Evolutionary conservation across 2,329 filamentous ascomycete species (phyloP).

Genomic region (Pyrenophora seminiperda): DNA sequence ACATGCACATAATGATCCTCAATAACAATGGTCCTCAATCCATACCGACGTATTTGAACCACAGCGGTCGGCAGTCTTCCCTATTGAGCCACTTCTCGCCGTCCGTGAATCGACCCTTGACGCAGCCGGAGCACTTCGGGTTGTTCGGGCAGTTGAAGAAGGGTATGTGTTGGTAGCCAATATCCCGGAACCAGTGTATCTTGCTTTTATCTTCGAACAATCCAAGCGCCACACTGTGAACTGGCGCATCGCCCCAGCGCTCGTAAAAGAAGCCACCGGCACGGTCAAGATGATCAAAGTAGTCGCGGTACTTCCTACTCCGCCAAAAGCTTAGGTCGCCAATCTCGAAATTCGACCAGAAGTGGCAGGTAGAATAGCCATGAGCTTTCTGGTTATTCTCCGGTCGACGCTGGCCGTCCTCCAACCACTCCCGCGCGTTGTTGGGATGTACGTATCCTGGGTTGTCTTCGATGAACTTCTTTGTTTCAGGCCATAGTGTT

Average conservation of each 20-base stretch:
- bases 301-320: constrained; percentile 87
- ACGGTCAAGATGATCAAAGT: constrained; percentile 92
- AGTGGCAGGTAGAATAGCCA: constrained; percentile 97
- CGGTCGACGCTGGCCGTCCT: constrained; percentile 75
- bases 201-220: constrained; percentile 89
- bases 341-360: constrained; percentile 99
- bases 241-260: constrained; percentile 95
- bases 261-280: constrained; percentile 99
- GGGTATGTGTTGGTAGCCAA: constrained; percentile 96
- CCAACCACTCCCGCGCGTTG: constrained; percentile 87
- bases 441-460: constrained; percentile 80
- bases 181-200: constrained; percentile 99
- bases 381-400: constrained; percentile 80
- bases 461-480: constrained; percentile 85
- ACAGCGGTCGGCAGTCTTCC: constrained; percentile 93
- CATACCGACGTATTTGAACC: constrained; percentile 94
- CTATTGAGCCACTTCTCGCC: constrained; percentile 83
- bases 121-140: constrained; percentile 87
- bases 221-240: constrained; percentile 91
- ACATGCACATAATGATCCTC: not conserved
- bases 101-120: constrained; percentile 85
- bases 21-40: constrained; percentile 53
- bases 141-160: constrained; percentile 99
- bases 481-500: constrained; percentile 92
- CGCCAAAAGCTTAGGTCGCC: constrained; percentile 92